Evolutionary conservation across 768 basidiomycete genomes (phyloP), one percentile per base, ranked within the genome.

Genomic region (Boletales sp.): DNA sequence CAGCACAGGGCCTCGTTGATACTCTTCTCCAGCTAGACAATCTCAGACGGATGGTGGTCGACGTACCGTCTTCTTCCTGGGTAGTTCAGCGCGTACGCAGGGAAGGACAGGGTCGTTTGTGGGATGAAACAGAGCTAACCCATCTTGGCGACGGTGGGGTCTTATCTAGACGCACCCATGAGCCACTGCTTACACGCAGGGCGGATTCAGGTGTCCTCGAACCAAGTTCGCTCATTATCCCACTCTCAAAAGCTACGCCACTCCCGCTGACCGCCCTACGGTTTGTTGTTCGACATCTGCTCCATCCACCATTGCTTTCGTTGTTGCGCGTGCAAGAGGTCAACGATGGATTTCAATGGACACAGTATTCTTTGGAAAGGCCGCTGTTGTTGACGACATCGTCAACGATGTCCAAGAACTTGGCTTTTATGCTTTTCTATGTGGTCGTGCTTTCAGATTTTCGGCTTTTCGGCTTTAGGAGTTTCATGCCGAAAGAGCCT

Each of bases 321-420:
- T n/a, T n/a, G n/a, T n/a, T n/a, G n/a, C n/a, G n/a, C 40, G 79
- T 92, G 14, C 88, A 87, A 2, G 86, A 90, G 64, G 79, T 92
- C 50, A 78, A 84, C 45, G 90, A 92, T 57, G 84, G 76, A 2
- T 90, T 84, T 58, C 59, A 72, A 54, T 83, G 84, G 73, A 83
- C n/a, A n/a, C 75, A 44, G 55, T 81, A 36, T 93, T 83, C 66
- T 72, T 91, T 47, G 79, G 86, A 5, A 75, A 76, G 48, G 69
- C 66, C 3, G 79, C 74, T 42, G 80, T 78, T 4, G 81, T 83
- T 3, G 64, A 71, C n/a, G 78, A 84, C 37, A 72, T 81, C 14
- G 62, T 88, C 40, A 68, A 77, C 30, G 56, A 60, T 8, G 67
- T 87, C 10, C 78, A 79, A 30, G 83, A 89, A 56, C 74, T 92